Percentiles rank a stretch among this genome's conserved stretches.
Evolutionary conservation across 192 early-diverging fungal genomes (phyloP).

Genomic region (Linnemannia exigua): DNA sequence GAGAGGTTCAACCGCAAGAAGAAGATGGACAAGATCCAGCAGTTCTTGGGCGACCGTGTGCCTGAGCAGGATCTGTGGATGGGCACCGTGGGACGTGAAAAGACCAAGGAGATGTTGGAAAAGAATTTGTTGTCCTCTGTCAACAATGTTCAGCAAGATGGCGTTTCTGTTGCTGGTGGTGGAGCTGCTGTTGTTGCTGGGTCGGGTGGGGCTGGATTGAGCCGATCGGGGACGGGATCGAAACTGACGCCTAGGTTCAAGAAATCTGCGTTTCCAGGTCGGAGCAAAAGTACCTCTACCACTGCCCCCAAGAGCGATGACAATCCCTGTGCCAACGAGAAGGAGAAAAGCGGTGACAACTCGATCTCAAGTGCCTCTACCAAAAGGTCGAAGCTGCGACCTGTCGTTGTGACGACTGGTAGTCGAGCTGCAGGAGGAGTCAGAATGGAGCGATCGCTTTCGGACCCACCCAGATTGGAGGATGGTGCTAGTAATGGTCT

Average conservation of each 20-base stretch:
- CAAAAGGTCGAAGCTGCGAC: neutral
- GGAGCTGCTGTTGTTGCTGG: no score
- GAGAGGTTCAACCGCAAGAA: conserved; percentile 39
- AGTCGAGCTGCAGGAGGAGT: neutral
- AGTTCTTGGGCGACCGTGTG: conserved; percentile 59
- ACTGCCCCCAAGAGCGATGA: neutral
- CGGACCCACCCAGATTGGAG: conserved; percentile 16
- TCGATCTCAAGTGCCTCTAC: no score
- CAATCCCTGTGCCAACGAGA: neutral
- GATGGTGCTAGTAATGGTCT: neutral
- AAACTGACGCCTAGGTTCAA: neutral
- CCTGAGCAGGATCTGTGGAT: conserved; percentile 56
- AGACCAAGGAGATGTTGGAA: conserved; percentile 38
- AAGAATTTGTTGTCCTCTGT: conserved; percentile 27
- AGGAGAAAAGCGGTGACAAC: neutral
- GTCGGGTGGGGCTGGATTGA: neutral
- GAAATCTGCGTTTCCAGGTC: neutral
- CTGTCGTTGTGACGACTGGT: neutral
- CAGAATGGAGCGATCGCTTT: conserved; percentile 22
- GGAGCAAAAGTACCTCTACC: neutral
- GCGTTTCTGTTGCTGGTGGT: neutral
- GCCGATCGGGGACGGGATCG: neutral
- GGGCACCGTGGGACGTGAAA: conserved; percentile 36
- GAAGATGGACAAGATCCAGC: conserved; percentile 61
- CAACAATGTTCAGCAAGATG: neutral